These are phyloP conservation scores for Globisporangium recalcitrans DNA, from an alignment of 352 stramenopile genomes.

Conservation along the genomic window DNA sequence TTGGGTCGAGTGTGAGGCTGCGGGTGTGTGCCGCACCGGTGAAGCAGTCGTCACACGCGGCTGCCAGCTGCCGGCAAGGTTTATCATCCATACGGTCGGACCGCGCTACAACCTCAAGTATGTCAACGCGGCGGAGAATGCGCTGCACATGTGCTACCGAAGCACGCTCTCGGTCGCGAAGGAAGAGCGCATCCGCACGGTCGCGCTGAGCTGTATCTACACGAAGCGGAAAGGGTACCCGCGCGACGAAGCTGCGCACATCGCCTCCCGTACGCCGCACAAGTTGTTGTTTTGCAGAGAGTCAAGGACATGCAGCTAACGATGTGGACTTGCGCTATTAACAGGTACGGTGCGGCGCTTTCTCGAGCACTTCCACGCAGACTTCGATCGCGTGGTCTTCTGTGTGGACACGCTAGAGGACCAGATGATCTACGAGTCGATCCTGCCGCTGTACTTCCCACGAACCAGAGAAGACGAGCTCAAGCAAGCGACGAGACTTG, in stretches of 20 bases:
- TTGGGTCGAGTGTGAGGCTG: slow-evolving; percentile 59
- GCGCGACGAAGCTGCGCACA: slow-evolving; percentile 67
- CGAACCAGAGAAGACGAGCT: slow-evolving; percentile 32
- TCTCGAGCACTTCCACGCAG: slow-evolving; percentile 58
- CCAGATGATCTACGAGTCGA: slow-evolving; percentile 47
- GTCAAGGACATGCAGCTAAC: not conserved
- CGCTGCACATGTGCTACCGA: slow-evolving; percentile 79
- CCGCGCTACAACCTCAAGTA: slow-evolving; percentile 81
- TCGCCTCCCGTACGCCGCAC: slow-evolving; percentile 33
- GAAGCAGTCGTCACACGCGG: slow-evolving; percentile 80
- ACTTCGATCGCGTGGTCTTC: slow-evolving; percentile 62
- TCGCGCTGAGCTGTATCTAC: slow-evolving; percentile 81
- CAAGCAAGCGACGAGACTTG: slow-evolving; percentile 19
- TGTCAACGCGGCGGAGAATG: slow-evolving; percentile 70
- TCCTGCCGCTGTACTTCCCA: slow-evolving; percentile 77
- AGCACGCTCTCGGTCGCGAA: slow-evolving; percentile 57
- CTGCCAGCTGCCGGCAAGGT: slow-evolving; percentile 56
- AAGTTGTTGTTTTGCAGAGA: not conserved
- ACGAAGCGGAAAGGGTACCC: slow-evolving; percentile 70
- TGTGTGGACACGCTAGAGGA: slow-evolving; percentile 63
- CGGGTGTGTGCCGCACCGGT: slow-evolving; percentile 63
- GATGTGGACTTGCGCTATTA: not conserved
- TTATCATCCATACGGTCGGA: slow-evolving; percentile 81
- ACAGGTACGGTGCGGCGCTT: slow-evolving; percentile 62
- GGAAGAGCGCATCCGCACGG: slow-evolving; percentile 48